Conservation (phyloP, 352 stramenopile genomes). For the Phytophthora ramorum region DNA sequence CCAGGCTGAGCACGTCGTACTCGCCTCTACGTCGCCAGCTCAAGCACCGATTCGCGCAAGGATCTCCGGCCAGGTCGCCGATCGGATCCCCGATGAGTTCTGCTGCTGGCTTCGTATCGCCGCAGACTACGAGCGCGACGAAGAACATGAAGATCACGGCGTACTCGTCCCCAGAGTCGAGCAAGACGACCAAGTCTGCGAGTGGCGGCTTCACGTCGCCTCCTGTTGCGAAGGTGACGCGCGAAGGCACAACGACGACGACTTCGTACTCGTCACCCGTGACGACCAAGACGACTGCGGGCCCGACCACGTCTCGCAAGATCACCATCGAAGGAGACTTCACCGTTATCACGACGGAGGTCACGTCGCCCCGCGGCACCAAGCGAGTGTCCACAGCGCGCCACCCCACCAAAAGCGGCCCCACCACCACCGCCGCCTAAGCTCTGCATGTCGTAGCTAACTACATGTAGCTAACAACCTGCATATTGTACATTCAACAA, state of each 20-base stretch:
- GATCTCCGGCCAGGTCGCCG: slow-evolving; percentile 24
- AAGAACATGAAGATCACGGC: slow-evolving; percentile 34
- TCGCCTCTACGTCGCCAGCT: slow-evolving; percentile 35
- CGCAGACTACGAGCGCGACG: slow-evolving; percentile 16
- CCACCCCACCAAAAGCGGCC: slow-evolving; percentile 14
- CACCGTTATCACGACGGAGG: slow-evolving; percentile 27
- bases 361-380: slow-evolving; percentile 27
- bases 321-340: slow-evolving; percentile 30
- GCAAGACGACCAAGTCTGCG: slow-evolving; percentile 10
- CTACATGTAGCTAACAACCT: background rate
- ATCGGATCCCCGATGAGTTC: slow-evolving; percentile 17
- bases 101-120: slow-evolving; percentile 22
- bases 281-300: slow-evolving; percentile 12
- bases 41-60: slow-evolving; percentile 31
- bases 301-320: slow-evolving; percentile 29
- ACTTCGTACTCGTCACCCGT: slow-evolving; percentile 18
- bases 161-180: slow-evolving; percentile 23
- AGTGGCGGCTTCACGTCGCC: slow-evolving; percentile 18
- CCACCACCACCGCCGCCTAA: slow-evolving; percentile 27
- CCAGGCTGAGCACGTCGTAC: slow-evolving; percentile 34
- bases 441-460: background rate
- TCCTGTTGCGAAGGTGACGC: background rate
- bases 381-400: slow-evolving; percentile 23
- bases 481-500: background rate
- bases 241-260: slow-evolving; percentile 8